Evolutionary conservation across 2,329 filamentous ascomycete genomes (phyloP).

Genomic region (Verticillium isaacii): DNA sequence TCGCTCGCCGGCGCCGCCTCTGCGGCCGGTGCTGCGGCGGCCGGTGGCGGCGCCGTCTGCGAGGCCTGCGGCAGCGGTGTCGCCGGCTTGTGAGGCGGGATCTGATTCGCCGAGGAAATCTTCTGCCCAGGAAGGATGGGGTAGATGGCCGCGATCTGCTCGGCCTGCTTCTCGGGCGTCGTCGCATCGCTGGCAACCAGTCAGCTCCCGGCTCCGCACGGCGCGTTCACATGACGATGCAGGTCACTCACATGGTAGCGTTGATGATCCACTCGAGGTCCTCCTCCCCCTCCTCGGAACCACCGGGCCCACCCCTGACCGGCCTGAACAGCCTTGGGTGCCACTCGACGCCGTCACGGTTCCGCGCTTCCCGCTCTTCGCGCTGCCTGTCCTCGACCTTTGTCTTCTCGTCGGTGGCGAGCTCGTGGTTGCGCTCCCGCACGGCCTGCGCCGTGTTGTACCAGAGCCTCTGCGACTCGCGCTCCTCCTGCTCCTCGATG

Average conservation of each 20-base stretch:
- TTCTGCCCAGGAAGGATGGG: constrained; percentile 79
- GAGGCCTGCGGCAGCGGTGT: not conserved
- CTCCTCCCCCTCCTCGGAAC: constrained; percentile 75
- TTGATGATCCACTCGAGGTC: constrained; percentile 94
- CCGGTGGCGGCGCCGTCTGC: not conserved
- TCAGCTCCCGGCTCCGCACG: constrained; percentile 2
- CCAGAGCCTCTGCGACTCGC: constrained; percentile 90
- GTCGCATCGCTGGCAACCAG: constrained; percentile 48
- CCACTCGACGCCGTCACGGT: constrained; percentile 80
- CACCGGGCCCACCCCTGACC: constrained; percentile 66
- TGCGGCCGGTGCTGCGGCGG: constrained; percentile 8
- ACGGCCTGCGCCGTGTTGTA: constrained; percentile 75
- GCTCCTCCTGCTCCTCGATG: constrained; percentile 78
- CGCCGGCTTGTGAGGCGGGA: constrained; percentile 38
- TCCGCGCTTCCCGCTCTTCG: constrained; percentile 77
- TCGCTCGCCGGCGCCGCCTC: constrained; percentile 25
- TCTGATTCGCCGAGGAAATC: constrained; percentile 46
- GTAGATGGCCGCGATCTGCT: constrained; percentile 83
- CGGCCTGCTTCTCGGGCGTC: constrained; percentile 63
- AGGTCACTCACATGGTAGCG: constrained; percentile 65
- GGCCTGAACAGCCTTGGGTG: constrained; percentile 77
- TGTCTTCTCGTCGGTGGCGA: constrained; percentile 94
- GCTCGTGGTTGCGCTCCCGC: constrained; percentile 76
- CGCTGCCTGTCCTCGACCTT: constrained; percentile 90
- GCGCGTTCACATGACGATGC: not conserved